These are phyloP conservation scores for Ceratocystis destructans DNA, from an alignment of 2,329 filamentous ascomycete species.

Conservation along the genomic window DNA sequence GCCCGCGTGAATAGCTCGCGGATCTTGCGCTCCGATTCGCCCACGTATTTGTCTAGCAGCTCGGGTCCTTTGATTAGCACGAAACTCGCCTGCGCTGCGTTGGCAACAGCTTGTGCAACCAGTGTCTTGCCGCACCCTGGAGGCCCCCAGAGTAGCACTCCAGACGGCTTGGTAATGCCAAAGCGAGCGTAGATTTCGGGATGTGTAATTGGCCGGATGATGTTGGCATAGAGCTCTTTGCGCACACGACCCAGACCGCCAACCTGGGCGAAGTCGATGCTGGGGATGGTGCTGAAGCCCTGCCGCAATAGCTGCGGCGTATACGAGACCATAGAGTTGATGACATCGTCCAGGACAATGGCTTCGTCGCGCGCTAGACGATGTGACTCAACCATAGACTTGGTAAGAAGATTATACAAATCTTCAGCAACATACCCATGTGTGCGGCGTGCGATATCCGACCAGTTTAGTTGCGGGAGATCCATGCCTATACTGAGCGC, in stretches of 20 bases:
- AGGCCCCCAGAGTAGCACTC: constrained; percentile 89
- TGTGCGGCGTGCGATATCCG: constrained; percentile 62
- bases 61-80: constrained; percentile 96
- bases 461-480: constrained; percentile 57
- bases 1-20: constrained; percentile 85
- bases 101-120: constrained; percentile 88
- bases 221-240: constrained; percentile 67
- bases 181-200: constrained; percentile 64
- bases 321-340: constrained; percentile 53
- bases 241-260: constrained; percentile 72
- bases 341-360: constrained; percentile 43
- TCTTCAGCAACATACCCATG: constrained; percentile 91
- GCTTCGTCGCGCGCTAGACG: constrained; percentile 9
- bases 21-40: constrained; percentile 86
- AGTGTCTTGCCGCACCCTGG: constrained; percentile 95
- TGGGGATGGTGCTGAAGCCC: constrained; percentile 86
- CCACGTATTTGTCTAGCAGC: constrained; percentile 92
- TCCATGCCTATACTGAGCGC: constrained; percentile 54
- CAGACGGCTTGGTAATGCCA: constrained; percentile 68
- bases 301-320: constrained; percentile 61
- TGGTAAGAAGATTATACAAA: constrained; percentile 49
- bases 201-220: constrained; percentile 76
- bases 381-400: constrained; percentile 25
- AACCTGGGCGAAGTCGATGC: constrained; percentile 86
- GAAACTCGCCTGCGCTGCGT: constrained; percentile 92